Evolutionary conservation across 495 filamentous ascomycete species (phyloP).

Genomic region (Neurospora pannonica): DNA sequence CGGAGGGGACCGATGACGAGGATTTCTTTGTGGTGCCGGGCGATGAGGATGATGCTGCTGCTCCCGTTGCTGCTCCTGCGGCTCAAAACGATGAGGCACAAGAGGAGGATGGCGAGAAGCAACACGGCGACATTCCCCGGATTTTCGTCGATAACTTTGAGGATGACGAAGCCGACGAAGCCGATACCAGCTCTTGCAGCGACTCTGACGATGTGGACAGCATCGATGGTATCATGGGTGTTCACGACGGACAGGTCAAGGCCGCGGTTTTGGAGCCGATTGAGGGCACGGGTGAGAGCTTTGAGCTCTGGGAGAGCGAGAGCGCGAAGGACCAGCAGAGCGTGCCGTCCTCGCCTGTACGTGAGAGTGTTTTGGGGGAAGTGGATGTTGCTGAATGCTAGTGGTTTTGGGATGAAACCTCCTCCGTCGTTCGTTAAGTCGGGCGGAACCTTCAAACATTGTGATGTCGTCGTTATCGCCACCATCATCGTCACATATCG

Average conservation of each 20-base stretch:
- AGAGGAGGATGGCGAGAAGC: not conserved
- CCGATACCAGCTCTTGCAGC: conserved; percentile 4
- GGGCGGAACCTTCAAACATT: not conserved
- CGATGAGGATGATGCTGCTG: conserved; percentile 40
- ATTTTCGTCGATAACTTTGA: conserved; percentile 10
- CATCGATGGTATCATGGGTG: conserved; percentile 41
- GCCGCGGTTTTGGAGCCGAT: conserved; percentile 41
- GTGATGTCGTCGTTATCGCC: too few species aligned
- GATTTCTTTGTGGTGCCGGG: conserved; percentile 49
- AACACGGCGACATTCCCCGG: not conserved
- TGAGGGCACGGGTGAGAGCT: conserved; percentile 42
- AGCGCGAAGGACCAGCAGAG: conserved; percentile 44
- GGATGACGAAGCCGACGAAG: conserved; percentile 1
- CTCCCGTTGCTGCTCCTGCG: not conserved
- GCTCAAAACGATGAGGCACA: not conserved
- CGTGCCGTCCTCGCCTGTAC: conserved; percentile 14
- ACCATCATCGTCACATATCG: too few species aligned
- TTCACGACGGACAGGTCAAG: conserved; percentile 25
- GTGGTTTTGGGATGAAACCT: not conserved
- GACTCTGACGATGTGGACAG: conserved; percentile 9
- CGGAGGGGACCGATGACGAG: conserved; percentile 53
- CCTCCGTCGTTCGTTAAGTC: not conserved
- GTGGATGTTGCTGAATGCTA: not conserved
- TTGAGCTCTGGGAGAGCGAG: conserved; percentile 58
- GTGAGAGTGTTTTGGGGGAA: not conserved